Percentiles rank a stretch among this genome's conserved stretches.
Evolutionary conservation across 495 filamentous ascomycete species (phyloP).

Genomic region (Pseudevernia furfuracea): DNA sequence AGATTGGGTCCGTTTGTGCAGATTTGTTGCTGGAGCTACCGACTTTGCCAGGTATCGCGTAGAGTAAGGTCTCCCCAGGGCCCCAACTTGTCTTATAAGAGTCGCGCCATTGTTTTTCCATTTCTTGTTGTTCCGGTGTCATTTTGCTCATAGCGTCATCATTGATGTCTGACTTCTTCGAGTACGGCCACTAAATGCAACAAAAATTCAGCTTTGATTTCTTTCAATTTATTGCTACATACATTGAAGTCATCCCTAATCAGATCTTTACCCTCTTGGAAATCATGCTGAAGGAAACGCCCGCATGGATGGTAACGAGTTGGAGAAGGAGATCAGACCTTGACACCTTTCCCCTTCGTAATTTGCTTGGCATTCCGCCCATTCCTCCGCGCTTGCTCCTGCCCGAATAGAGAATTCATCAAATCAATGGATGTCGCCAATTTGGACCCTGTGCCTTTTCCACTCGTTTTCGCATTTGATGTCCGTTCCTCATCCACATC

Average conservation of each 20-base stretch:
- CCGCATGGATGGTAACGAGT: not conserved
- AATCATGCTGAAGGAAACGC: conserved; percentile 18
- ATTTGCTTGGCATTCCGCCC: conserved; percentile 36
- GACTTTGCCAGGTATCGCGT: conserved; percentile 18
- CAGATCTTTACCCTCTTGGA: conserved; percentile 20
- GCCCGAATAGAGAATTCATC: conserved; percentile 81
- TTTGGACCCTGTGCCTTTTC: conserved; percentile 42
- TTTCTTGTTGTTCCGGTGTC: conserved; percentile 49
- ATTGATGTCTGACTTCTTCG: conserved; percentile 61
- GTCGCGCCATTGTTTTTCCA: conserved; percentile 54
- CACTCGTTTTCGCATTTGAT: conserved; percentile 28
- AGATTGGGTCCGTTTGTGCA: conserved; percentile 28
- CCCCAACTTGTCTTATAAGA: conserved; percentile 75
- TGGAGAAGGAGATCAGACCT: conserved; percentile 56
- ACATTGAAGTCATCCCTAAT: conserved; percentile 37
- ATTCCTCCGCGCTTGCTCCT: conserved; percentile 41
- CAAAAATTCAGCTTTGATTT: conserved; percentile 40
- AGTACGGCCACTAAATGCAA: conserved; percentile 74
- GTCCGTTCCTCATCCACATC: conserved; percentile 33
- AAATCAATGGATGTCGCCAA: conserved; percentile 79
- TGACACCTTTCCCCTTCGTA: conserved; percentile 52
- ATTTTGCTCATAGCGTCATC: conserved; percentile 51
- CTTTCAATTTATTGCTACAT: conserved; percentile 41
- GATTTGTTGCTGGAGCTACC: conserved; percentile 6
- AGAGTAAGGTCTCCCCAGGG: conserved; percentile 29